Evolutionary conservation across 2,329 filamentous ascomycete genomes (phyloP).

Genomic region (Xylaria sp.): DNA sequence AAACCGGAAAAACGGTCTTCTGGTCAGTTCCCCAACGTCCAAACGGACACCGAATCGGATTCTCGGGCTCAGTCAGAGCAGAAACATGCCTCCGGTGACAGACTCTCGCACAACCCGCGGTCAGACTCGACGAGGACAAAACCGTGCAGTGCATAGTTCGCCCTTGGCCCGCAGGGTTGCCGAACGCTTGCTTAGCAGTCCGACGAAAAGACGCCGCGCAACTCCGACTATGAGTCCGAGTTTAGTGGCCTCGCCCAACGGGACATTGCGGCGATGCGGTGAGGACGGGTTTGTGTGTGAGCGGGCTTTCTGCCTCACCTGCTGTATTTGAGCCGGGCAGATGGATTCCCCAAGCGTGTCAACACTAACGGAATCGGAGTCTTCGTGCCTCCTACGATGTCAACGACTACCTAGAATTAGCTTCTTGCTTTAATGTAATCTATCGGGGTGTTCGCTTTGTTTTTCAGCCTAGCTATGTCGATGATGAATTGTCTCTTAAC

Average conservation of each 20-base stretch:
- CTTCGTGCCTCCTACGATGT: not conserved
- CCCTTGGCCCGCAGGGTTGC: constrained; percentile 44
- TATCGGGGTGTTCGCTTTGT: not conserved
- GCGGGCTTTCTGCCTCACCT: constrained; percentile 70
- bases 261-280: constrained; percentile 56
- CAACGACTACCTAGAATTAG: not conserved
- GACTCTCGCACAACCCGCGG: constrained; percentile 38
- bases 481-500: not conserved
- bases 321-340: constrained; percentile 52
- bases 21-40: constrained; percentile 18
- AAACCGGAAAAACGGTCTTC: constrained; percentile 27
- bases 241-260: constrained; percentile 29
- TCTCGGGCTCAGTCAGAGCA: constrained; percentile 5
- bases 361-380: not conserved
- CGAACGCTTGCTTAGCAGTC: constrained; percentile 40
- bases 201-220: constrained; percentile 40
- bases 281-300: constrained; percentile 66
- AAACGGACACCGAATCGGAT: constrained; percentile 15
- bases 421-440: not conserved
- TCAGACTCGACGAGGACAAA: constrained; percentile 20
- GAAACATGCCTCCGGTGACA: constrained; percentile 38
- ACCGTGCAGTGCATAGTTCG: constrained; percentile 43
- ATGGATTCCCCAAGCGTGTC: not conserved
- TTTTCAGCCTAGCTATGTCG: not conserved
- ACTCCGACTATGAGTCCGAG: constrained; percentile 36